Evolutionary conservation across 1,284 basidiomycete species (phyloP), one percentile per base, ranked within the genome.

Genomic region (Cutaneotrichosporon sp.): DNA sequence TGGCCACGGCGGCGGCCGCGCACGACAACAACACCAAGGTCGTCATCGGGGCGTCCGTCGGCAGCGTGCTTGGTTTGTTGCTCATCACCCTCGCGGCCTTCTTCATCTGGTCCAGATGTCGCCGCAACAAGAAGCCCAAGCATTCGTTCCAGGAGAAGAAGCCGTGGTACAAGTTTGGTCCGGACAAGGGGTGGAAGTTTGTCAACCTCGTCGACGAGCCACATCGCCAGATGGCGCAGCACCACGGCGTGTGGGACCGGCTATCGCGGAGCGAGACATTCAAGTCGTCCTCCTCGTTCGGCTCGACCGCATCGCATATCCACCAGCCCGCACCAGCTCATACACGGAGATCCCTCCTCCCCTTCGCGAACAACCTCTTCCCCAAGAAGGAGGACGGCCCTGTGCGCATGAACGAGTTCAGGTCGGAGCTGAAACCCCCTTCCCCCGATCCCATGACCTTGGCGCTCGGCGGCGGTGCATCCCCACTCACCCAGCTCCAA

Each of bases 401-500:
- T 22, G 39, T 16, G 4, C 31, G 22, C 42, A 46, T 54, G 38
- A 24, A n/a, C 26, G 46, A 44, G 22, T 17, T 47, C 14, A 5
- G 25, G 37, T 14, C n/a, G 17, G 7, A 24, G n/a, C 42, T 29
- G 25, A 39, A 41, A n/a, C 27, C 34, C n/a, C 19, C 34, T 5
- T 49, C 54, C 7, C 49, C 51, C 2, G 48, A 52, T 39, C 57
- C 57, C 4, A 54, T 58, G 46, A 22, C 37, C 10, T 43, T 50
- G 1, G 57, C 57, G 8, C 52, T 58, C 17, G 46, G 46, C 32
- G 52, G 52, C 14, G 38, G 22, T 5, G n/a, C 12, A 14, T 49
- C 46, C 10, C 57, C 57, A 1, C 47, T 58, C 22, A 50, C 38
- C 2, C 31, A 46, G 46, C 52, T 58, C 12, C 52, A 54, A 41